Evolutionary conservation across 2,329 filamentous ascomycete species (phyloP).

Genomic region (Lecanoromycetidae sp.): DNA sequence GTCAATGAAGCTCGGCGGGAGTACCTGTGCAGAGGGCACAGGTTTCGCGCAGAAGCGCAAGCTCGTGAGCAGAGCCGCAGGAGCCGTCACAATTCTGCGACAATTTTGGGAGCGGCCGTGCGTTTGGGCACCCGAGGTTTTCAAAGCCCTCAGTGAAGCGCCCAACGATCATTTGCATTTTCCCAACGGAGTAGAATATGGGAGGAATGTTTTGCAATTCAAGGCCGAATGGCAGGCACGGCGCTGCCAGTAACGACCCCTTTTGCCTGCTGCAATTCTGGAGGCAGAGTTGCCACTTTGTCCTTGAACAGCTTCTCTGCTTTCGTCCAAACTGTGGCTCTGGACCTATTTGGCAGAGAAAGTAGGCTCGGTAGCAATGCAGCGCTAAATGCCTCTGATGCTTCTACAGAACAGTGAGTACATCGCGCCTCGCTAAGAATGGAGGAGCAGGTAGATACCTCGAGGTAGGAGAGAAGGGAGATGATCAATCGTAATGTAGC

Average conservation of each 20-base stretch:
- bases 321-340: constrained; percentile 63
- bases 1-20: too few species aligned
- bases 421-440: background rate
- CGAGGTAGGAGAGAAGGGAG: constrained; percentile 71
- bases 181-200: too few species aligned
- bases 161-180: too few species aligned
- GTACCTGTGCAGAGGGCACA: too few species aligned
- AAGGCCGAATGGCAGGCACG: background rate
- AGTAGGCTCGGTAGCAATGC: constrained; percentile 67
- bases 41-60: too few species aligned
- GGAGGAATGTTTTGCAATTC: background rate
- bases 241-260: background rate
- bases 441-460: background rate
- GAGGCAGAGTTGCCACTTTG: constrained; percentile 11
- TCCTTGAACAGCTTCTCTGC: constrained; percentile 76
- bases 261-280: background rate
- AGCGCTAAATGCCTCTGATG: constrained; percentile 71
- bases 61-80: background rate
- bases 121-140: background rate
- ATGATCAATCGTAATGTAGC: constrained; percentile 81
- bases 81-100: background rate
- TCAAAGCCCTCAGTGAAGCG: background rate
- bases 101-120: too few species aligned
- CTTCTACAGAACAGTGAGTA: constrained; percentile 39
- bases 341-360: constrained; percentile 62